Conservation (phyloP, 305 asterid genomes). For the Fraxinus albicans region DNA sequence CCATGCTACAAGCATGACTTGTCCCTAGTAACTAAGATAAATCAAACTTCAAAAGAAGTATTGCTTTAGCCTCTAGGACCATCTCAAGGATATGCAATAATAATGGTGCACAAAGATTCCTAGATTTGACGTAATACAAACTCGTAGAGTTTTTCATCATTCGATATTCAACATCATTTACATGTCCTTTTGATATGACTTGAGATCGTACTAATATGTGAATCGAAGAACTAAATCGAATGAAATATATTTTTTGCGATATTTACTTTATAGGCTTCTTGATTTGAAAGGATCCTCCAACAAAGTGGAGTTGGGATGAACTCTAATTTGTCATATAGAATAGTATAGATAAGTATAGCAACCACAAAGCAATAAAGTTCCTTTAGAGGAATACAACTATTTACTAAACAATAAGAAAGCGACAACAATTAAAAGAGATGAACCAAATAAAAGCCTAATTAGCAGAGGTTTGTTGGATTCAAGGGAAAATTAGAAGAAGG, state of each 20-base stretch:
- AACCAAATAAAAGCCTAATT: no score
- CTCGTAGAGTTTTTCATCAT: no score
- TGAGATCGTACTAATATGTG: background rate
- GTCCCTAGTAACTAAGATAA: background rate
- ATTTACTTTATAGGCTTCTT: background rate
- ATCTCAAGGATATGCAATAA: constrained; percentile 14
- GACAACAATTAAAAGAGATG: no score
- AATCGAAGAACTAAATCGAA: background rate
- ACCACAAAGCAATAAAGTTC: background rate
- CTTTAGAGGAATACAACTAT: no score
- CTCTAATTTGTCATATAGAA: background rate
- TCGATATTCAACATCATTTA: background rate
- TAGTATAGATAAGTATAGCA: background rate
- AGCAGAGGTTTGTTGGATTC: no score
- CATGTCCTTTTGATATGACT: no score
- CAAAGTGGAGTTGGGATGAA: background rate
- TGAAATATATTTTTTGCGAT: background rate
- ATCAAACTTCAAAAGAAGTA: background rate
- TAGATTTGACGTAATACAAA: background rate
- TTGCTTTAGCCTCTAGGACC: constrained; percentile 7
- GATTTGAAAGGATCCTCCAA: background rate
- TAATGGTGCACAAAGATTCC: constrained; percentile 11
- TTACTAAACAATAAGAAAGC: no score
- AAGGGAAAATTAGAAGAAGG: no score
- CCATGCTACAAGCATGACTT: background rate